Percentiles rank a stretch among this genome's conserved stretches.
phyloP scores from a whole-genome alignment of 208 protist genomes.

The Acanthamoeba divionensis region DNA sequence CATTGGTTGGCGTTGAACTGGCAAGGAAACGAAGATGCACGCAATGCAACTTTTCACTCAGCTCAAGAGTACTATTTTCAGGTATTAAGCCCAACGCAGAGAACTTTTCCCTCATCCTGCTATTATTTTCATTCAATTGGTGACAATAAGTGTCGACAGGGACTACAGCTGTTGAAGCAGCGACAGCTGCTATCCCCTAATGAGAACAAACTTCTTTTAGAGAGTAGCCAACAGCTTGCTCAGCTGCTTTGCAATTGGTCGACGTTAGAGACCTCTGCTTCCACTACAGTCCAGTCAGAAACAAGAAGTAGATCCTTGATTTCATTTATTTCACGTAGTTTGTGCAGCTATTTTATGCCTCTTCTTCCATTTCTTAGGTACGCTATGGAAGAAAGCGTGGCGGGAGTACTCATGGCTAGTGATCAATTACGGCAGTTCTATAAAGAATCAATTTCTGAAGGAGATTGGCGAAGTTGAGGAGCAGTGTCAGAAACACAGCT shows the following conservation, averaged over 20 bases:
- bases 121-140: not conserved
- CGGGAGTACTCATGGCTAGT: not conserved
- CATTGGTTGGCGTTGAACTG: constrained; percentile 2
- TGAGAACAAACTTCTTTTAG: not conserved
- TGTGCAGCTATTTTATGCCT: not conserved
- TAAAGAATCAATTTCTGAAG: too few species aligned
- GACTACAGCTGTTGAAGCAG: not conserved
- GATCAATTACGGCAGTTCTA: not conserved
- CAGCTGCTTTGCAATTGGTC: not conserved
- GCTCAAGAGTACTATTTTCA: not conserved
- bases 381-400: not conserved
- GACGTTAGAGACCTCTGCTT: not conserved
- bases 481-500: too few species aligned
- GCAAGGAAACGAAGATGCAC: not conserved
- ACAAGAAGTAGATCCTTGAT: not conserved
- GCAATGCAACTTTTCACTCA: not conserved
- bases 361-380: not conserved
- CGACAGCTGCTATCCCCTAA: not conserved
- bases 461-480: too few species aligned
- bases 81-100: not conserved
- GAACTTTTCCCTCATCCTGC: not conserved
- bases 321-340: not conserved
- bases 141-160: too few species aligned
- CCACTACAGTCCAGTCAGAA: not conserved
- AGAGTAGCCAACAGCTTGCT: not conserved